A percentile compares a stretch with the other conserved stretches of the same genome.
Evolutionary conservation across 2,329 filamentous ascomycete genomes (phyloP).

Genomic region (Colletotrichum abscissum): DNA sequence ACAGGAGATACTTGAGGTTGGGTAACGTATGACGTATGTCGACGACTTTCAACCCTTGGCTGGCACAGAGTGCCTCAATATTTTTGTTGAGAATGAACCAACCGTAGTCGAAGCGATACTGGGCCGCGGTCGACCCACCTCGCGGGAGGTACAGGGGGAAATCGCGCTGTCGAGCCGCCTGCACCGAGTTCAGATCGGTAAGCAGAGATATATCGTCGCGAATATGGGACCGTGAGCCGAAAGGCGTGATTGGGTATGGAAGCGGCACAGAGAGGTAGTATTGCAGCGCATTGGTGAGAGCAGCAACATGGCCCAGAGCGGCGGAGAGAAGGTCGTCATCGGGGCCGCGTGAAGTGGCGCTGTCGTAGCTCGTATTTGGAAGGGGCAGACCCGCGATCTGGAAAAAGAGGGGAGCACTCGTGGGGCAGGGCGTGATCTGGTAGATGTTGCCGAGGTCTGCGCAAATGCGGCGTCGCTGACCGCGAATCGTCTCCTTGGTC

Average conservation of each 20-base stretch:
- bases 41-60: conserved; percentile 80
- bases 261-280: conserved; percentile 84
- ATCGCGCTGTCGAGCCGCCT: conserved; percentile 63
- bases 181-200: conserved; percentile 44
- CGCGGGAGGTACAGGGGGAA: conserved; percentile 82
- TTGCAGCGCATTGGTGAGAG: conserved; percentile 80
- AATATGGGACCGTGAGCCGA: conserved; percentile 80
- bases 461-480: conserved; percentile 89
- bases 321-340: conserved; percentile 81
- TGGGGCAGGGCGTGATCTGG: conserved; percentile 75
- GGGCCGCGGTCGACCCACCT: conserved; percentile 72
- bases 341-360: conserved; percentile 47
- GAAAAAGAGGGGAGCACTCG: conserved; percentile 76
- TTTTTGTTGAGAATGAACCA: conserved; percentile 98
- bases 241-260: conserved; percentile 81
- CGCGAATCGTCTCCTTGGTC: conserved; percentile 75
- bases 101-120: conserved; percentile 94
- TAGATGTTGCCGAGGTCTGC: conserved; percentile 85
- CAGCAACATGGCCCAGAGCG: conserved; percentile 82
- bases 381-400: conserved; percentile 83
- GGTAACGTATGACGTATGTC: conserved; percentile 93
- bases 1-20: conserved; percentile 92
- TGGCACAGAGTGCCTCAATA: conserved; percentile 76
- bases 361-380: conserved; percentile 83
- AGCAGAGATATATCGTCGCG: conserved; percentile 78